Evolutionary conservation across 345 rosid species (phyloP).

Genomic region (Triadica sebifera): DNA sequence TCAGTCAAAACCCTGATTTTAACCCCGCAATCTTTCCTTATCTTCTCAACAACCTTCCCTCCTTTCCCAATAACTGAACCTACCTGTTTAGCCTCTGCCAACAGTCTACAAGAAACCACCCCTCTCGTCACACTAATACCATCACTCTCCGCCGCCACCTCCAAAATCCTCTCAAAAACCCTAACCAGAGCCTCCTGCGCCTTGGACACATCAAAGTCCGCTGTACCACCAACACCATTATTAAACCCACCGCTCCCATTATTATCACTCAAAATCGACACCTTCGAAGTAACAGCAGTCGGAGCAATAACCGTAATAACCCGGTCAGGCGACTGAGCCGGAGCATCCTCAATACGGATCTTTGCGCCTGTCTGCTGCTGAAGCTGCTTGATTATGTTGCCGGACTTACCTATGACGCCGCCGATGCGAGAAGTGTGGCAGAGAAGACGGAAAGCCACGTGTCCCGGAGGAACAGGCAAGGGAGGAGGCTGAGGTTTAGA

Average conservation of each 20-base stretch:
- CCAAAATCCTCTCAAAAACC: constrained; percentile 72
- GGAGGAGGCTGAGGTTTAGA: constrained; percentile 44
- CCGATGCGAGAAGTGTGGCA: constrained; percentile 72
- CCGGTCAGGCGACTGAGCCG: constrained; percentile 57
- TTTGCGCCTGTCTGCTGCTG: constrained; percentile 69
- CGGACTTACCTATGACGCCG: constrained; percentile 85
- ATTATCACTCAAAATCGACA: constrained; percentile 12
- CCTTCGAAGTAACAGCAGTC: constrained; percentile 25
- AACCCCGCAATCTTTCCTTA: constrained; percentile 71
- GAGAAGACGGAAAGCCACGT: constrained; percentile 66
- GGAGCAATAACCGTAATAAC: constrained; percentile 58
- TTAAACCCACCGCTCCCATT: neutral
- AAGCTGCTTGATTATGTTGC: constrained; percentile 71
- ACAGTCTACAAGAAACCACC: constrained; percentile 62
- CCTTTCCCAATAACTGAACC: constrained; percentile 89
- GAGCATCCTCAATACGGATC: constrained; percentile 80
- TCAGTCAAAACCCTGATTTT: constrained; percentile 60
- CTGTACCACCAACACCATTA: constrained; percentile 28
- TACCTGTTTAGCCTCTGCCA: constrained; percentile 67
- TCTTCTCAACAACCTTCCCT: constrained; percentile 74
- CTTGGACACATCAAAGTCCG: constrained; percentile 55
- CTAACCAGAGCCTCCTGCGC: constrained; percentile 75
- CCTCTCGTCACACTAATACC: constrained; percentile 29
- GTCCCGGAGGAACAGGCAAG: constrained; percentile 46
- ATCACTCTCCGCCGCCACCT: constrained; percentile 54